phyloP scores from a whole-genome alignment of 345 rosid species.

The Populus tremula region DNA sequence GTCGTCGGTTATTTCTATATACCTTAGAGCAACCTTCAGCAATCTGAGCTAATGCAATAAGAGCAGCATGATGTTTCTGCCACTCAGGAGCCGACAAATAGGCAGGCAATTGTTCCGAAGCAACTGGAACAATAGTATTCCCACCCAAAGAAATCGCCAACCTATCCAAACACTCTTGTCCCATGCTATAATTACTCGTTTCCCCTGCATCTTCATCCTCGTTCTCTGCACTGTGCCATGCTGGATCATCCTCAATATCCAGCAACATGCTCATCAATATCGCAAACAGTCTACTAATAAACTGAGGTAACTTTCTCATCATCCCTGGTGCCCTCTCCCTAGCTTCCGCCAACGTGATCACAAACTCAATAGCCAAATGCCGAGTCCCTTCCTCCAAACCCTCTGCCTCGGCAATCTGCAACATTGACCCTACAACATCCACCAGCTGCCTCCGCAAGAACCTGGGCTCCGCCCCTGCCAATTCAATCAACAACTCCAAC shows the following conservation, averaged over 20 bases:
- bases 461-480: constrained; percentile 94
- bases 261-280: constrained; percentile 87
- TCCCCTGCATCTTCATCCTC: constrained; percentile 98
- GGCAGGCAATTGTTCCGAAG: constrained; percentile 85
- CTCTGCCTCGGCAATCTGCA: constrained; percentile 96
- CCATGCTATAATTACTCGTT: constrained; percentile 85
- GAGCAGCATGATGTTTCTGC: constrained; percentile 98
- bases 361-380: constrained; percentile 91
- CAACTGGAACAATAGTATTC: constrained; percentile 94
- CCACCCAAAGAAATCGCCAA: constrained; percentile 94
- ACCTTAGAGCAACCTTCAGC: constrained; percentile 99
- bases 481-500: constrained; percentile 83
- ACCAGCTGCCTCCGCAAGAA: constrained; percentile 84
- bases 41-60: constrained; percentile 95
- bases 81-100: constrained; percentile 92
- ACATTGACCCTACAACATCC: constrained; percentile 90
- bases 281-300: constrained; percentile 75
- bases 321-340: constrained; percentile 99
- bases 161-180: constrained; percentile 97
- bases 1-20: not conserved
- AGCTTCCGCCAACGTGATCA: constrained; percentile 89
- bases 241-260: constrained; percentile 91
- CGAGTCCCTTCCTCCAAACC: constrained; percentile 88
- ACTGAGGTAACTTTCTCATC: constrained; percentile 98
- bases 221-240: constrained; percentile 84